Conservation (phyloP, 768 basidiomycete species). For the Tricholoma bakamatsutake region DNA sequence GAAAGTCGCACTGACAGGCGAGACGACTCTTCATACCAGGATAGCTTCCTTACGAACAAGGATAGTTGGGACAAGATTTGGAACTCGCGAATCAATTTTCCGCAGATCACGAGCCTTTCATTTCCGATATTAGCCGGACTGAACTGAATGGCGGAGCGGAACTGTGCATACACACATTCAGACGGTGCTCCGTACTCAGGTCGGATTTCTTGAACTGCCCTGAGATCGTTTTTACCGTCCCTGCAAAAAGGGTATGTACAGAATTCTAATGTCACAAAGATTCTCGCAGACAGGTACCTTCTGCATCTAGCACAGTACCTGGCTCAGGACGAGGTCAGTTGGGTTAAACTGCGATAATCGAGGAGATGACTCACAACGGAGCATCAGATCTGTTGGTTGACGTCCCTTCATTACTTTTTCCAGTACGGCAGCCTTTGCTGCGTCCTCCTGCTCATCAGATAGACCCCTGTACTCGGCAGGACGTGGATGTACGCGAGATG, state of each 20-base stretch:
- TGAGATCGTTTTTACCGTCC: constrained; percentile 81
- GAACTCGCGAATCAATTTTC: constrained; percentile 92
- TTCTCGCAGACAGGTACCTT: constrained; percentile 41
- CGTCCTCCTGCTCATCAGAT: constrained; percentile 56
- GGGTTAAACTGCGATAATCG: constrained; percentile 5
- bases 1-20: not conserved
- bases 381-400: constrained; percentile 84
- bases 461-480: constrained; percentile 23
- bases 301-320: constrained; percentile 86
- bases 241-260: constrained; percentile 30
- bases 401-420: constrained; percentile 85
- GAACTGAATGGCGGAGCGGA: constrained; percentile 15
- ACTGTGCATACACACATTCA: constrained; percentile 64
- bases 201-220: constrained; percentile 90
- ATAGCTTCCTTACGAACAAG: constrained; percentile 84
- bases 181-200: constrained; percentile 77
- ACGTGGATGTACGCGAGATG: constrained; percentile 25
- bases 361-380: constrained; percentile 65
- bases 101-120: constrained; percentile 87
- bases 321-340: constrained; percentile 11
- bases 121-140: constrained; percentile 13
- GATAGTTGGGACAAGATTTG: constrained; percentile 93
- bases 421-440: constrained; percentile 64
- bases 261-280: not conserved
- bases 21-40: constrained; percentile 47